Percentiles rank a stretch among this genome's conserved stretches.
phyloP scores from a whole-genome alignment of 768 basidiomycete genomes.

The Leccinum pellstonianum region DNA sequence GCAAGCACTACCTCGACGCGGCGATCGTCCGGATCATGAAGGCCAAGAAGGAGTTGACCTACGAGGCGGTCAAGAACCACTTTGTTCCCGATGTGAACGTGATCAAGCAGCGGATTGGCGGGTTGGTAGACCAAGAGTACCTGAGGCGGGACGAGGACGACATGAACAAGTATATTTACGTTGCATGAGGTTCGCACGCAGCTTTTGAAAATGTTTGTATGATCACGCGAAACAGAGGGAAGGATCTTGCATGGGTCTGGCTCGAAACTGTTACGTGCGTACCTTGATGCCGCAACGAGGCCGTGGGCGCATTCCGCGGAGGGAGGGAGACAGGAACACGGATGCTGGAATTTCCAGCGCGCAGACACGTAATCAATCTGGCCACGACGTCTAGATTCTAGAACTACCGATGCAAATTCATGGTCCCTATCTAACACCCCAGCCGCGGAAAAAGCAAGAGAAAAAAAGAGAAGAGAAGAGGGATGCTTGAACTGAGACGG shows the following conservation, averaged over 20 bases:
- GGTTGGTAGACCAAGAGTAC: constrained; percentile 85
- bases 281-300: neutral
- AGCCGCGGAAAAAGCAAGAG: neutral
- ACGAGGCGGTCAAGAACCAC: constrained; percentile 82
- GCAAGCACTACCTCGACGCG: constrained; percentile 83
- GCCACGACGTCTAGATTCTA: neutral
- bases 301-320: neutral
- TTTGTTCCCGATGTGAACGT: constrained; percentile 81
- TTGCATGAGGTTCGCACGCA: constrained; percentile 49
- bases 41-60: constrained; percentile 76
- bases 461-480: neutral
- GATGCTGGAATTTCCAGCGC: neutral
- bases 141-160: constrained; percentile 73
- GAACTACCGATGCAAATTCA: neutral
- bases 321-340: neutral
- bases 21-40: constrained; percentile 99
- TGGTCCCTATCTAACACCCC: neutral
- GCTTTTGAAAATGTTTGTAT: neutral
- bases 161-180: constrained; percentile 71
- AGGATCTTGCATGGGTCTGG: neutral
- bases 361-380: neutral
- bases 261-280: neutral
- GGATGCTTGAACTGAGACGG: neutral
- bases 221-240: neutral
- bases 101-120: constrained; percentile 84